These are phyloP conservation scores for Guadua angustifolia DNA, from an alignment of 176 grass and related monocot species.

Conservation along the genomic window DNA sequence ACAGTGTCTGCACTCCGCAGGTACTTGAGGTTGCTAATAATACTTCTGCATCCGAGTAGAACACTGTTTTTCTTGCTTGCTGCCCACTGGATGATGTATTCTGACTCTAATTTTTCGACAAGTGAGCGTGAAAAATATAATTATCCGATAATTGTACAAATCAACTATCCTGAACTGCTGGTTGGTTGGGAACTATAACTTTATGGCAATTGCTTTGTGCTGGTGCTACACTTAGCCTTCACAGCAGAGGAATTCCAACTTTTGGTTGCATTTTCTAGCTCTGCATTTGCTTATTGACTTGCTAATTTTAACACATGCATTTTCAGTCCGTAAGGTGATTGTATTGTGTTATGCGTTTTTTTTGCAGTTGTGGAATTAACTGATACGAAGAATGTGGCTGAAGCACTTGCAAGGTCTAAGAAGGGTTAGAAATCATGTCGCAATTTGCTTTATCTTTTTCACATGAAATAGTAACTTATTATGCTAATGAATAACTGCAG, in stretches of 20 bases:
- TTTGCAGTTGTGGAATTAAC: conserved; percentile 76
- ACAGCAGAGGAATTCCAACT: not conserved
- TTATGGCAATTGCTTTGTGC: conserved; percentile 14
- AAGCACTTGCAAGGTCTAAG: conserved; percentile 88
- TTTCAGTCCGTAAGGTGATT: not conserved
- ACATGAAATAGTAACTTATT: conserved; percentile 11
- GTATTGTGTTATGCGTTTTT: conserved; percentile 35
- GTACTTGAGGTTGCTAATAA: not conserved
- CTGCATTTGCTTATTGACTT: conserved; percentile 23
- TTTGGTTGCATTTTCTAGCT: conserved; percentile 24
- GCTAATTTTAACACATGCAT: not conserved
- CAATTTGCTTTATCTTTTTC: conserved; percentile 25
- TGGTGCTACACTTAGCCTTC: conserved; percentile 17
- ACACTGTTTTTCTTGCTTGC: conserved; percentile 1
- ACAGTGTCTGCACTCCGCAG: not conserved
- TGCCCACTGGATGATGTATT: conserved; percentile 2
- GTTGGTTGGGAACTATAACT: not conserved
- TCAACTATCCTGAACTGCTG: conserved; percentile 8
- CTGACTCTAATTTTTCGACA: conserved; percentile 1
- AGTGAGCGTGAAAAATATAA: not conserved
- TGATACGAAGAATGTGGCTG: conserved; percentile 77
- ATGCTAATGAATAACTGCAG: conserved; percentile 52
- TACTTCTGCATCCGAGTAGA: conserved; percentile 13
- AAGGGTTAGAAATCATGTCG: conserved; percentile 61
- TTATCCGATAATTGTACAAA: not conserved